These are phyloP conservation scores for Pseudonitzschia multistriata DNA, from an alignment of 108 stramenopile genomes.

Conservation along the genomic window DNA sequence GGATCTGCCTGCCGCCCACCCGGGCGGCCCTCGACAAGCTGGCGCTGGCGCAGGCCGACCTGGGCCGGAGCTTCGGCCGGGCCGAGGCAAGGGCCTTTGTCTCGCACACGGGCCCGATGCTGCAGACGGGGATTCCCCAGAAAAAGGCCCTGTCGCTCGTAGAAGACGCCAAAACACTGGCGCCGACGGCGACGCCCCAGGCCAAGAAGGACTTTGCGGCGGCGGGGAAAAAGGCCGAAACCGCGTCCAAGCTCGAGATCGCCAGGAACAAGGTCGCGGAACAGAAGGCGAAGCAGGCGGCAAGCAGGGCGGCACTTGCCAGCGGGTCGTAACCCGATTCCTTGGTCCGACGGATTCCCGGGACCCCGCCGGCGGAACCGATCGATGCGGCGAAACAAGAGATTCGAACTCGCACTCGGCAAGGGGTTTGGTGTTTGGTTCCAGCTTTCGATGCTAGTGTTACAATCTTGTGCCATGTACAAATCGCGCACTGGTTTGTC, in stretches of 20 bases:
- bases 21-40: constrained; percentile 9
- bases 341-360: too few relatives aligned
- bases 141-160: background rate
- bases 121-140: background rate
- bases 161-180: background rate
- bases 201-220: constrained; percentile 10
- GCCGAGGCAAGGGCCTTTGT: background rate
- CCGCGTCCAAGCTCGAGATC: constrained; percentile 1
- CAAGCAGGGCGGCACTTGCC: constrained; percentile 3
- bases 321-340: background rate
- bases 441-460: too few relatives aligned
- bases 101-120: background rate
- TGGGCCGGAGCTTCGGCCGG: background rate
- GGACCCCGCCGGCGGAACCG: too few relatives aligned
- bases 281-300: background rate
- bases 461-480: too few relatives aligned
- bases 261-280: constrained; percentile 9
- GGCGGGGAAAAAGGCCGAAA: constrained; percentile 3
- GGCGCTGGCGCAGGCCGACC: constrained; percentile 2
- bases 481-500: too few relatives aligned
- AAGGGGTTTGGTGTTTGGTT: too few relatives aligned
- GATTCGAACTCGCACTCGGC: too few relatives aligned
- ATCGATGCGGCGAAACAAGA: too few relatives aligned
- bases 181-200: background rate
- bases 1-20: background rate